These are phyloP conservation scores for Lentinula raphanica DNA, from an alignment of 768 basidiomycete species.

Conservation along the genomic window DNA sequence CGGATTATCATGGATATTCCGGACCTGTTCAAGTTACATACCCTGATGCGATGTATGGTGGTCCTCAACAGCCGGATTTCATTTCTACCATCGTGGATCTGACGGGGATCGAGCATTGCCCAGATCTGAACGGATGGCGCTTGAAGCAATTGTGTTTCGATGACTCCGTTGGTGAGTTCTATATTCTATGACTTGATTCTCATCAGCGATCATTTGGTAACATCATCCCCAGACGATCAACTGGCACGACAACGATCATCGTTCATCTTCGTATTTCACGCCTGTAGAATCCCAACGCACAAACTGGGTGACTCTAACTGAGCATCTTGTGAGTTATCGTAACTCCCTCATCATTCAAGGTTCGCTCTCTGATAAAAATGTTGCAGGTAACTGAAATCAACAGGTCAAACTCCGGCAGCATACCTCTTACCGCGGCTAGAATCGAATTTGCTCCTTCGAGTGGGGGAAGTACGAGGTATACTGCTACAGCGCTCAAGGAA, in stretches of 20 bases:
- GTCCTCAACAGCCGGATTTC: conserved; percentile 48
- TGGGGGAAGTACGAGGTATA: conserved; percentile 33
- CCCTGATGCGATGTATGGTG: conserved; percentile 51
- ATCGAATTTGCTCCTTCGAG: conserved; percentile 40
- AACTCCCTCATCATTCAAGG: not conserved
- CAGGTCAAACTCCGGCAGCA: conserved; percentile 25
- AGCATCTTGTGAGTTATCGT: conserved; percentile 27
- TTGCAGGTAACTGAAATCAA: conserved; percentile 42
- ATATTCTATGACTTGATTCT: not conserved
- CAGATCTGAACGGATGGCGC: conserved; percentile 52
- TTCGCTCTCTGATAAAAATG: not conserved
- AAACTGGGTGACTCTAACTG: conserved; percentile 45
- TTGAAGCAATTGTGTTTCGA: conserved; percentile 51
- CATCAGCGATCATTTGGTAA: not conserved
- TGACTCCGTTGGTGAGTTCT: conserved; percentile 42
- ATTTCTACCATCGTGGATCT: conserved; percentile 39
- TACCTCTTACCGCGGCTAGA: conserved; percentile 38
- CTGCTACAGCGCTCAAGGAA: conserved; percentile 39
- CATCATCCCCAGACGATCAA: conserved; percentile 33
- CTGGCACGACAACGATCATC: conserved; percentile 44
- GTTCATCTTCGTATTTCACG: conserved; percentile 49
- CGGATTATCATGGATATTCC: conserved; percentile 43
- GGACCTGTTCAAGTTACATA: conserved; percentile 54
- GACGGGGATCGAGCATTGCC: conserved; percentile 42
- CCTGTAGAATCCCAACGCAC: conserved; percentile 43